Evolutionary conservation across 805 yeast species (phyloP).

Genomic region (Millerago galiae): DNA sequence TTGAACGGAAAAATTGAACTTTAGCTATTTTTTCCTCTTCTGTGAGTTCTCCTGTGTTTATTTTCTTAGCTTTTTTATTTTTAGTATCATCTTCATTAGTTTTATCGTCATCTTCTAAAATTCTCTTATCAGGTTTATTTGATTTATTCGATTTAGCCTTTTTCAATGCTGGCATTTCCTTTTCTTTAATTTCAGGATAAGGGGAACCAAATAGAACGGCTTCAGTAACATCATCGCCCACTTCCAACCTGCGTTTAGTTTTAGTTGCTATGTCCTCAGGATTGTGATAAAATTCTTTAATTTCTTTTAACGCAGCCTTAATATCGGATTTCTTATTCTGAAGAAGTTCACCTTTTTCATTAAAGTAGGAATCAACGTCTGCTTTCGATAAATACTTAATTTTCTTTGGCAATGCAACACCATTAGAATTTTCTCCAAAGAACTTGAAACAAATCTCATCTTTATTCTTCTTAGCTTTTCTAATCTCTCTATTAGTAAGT

Average conservation of each 20-base stretch:
- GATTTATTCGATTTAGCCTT: no score
- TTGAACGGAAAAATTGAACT: conserved; percentile 32
- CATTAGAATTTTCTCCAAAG: background rate
- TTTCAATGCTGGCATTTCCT: no score
- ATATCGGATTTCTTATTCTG: background rate
- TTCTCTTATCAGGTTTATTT: no score
- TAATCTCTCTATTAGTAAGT: background rate
- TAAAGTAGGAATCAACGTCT: background rate
- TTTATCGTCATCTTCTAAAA: conserved; percentile 1
- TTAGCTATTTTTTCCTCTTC: conserved; percentile 4
- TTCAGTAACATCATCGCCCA: no score
- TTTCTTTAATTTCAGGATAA: no score
- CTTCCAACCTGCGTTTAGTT: no score
- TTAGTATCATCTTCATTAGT: background rate
- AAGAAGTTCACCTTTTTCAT: background rate
- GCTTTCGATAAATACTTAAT: background rate
- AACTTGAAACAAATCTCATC: no score
- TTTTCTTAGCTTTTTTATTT: background rate
- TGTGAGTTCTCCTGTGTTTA: background rate
- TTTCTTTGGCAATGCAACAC: background rate
- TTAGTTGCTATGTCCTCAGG: no score
- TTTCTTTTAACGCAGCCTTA: background rate
- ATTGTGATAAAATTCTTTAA: background rate
- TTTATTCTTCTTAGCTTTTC: background rate
- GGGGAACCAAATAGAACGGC: no score